These are phyloP conservation scores for Hypoxylon sp. DNA, from an alignment of 2,329 filamentous ascomycete species.

Conservation along the genomic window DNA sequence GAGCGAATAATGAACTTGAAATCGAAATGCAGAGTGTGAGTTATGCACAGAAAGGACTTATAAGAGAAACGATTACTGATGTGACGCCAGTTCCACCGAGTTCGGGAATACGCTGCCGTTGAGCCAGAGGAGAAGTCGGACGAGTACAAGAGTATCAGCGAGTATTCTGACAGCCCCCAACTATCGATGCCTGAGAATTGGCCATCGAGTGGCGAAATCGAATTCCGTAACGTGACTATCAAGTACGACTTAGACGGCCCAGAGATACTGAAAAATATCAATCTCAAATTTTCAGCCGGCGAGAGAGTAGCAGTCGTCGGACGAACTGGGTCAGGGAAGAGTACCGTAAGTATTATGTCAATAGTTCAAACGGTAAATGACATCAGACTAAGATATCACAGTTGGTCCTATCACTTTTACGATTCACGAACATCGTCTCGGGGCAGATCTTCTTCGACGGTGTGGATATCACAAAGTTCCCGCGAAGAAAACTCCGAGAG, in stretches of 20 bases:
- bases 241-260: constrained; percentile 56
- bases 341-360: constrained; percentile 64
- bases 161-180: constrained; percentile 52
- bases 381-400: constrained; percentile 34
- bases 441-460: constrained; percentile 65
- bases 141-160: constrained; percentile 50
- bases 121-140: constrained; percentile 56
- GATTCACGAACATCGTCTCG: constrained; percentile 60
- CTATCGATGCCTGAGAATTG: constrained; percentile 53
- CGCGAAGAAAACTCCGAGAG: constrained; percentile 59
- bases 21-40: constrained; percentile 64
- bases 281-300: constrained; percentile 66
- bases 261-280: constrained; percentile 60
- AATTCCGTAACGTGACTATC: constrained; percentile 61
- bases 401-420: constrained; percentile 63
- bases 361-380: background rate
- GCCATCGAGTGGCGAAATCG: constrained; percentile 58
- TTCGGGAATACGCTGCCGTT: constrained; percentile 58
- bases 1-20: constrained; percentile 64
- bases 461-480: constrained; percentile 62
- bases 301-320: constrained; percentile 83
- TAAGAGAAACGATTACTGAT: constrained; percentile 4
- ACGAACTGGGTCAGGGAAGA: constrained; percentile 84
- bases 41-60: constrained; percentile 11
- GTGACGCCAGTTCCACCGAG: constrained; percentile 54